Percentiles rank a stretch among this genome's conserved stretches.
Conservation (phyloP, 306 rosid species). For the Trifolium subterraneum region DNA sequence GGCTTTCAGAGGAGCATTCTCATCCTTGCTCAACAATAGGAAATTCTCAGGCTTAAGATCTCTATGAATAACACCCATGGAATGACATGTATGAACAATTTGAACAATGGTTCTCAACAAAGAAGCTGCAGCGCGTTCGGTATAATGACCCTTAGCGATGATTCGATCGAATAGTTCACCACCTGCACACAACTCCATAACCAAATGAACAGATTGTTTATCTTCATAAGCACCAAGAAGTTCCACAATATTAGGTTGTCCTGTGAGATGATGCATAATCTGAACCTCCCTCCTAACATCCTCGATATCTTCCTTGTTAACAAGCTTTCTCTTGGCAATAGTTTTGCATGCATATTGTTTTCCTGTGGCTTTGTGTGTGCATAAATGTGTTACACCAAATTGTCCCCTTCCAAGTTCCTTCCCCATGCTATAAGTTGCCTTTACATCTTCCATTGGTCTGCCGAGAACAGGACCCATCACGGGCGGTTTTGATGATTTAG, state of each 20-base stretch:
- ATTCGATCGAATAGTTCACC: slow-evolving; percentile 95
- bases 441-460: slow-evolving; percentile 87
- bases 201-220: slow-evolving; percentile 86
- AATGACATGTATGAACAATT: slow-evolving; percentile 90
- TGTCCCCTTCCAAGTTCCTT: slow-evolving; percentile 96
- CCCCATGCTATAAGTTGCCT: slow-evolving; percentile 61
- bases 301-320: slow-evolving; percentile 78
- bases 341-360: slow-evolving; percentile 89
- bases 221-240: slow-evolving; percentile 91
- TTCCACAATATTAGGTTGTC: slow-evolving; percentile 84
- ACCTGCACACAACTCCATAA: slow-evolving; percentile 95
- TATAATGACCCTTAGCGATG: slow-evolving; percentile 93
- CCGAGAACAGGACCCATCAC: slow-evolving; percentile 75
- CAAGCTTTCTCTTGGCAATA: slow-evolving; percentile 89
- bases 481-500: slow-evolving; percentile 45
- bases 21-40: slow-evolving; percentile 79
- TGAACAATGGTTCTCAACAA: slow-evolving; percentile 84
- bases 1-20: slow-evolving; percentile 87
- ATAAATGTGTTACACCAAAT: slow-evolving; percentile 85
- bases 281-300: slow-evolving; percentile 96
- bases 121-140: slow-evolving; percentile 89
- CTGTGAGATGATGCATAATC: slow-evolving; percentile 91
- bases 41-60: slow-evolving; percentile 99
- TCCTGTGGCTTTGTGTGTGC: slow-evolving; percentile 76
- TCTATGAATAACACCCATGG: slow-evolving; percentile 96